Percentiles rank a stretch among this genome's conserved stretches.
phyloP scores from a whole-genome alignment of 2,329 filamentous ascomycete species.

The Pseudopithomyces chartarum region DNA sequence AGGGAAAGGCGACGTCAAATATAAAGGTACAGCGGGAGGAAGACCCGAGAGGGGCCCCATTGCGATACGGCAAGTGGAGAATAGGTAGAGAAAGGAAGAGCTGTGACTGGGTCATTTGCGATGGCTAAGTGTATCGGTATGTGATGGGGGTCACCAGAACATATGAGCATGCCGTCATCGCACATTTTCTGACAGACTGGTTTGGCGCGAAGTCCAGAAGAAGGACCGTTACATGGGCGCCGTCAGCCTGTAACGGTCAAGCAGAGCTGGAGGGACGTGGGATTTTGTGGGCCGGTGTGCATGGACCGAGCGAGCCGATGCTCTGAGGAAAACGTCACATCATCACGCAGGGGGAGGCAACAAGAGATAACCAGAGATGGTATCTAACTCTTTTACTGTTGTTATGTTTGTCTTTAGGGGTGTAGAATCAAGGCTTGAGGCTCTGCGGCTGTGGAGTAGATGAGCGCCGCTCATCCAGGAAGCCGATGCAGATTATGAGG shows the following conservation, averaged over 20 bases:
- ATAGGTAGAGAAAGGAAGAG: not conserved
- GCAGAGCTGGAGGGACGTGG: not conserved
- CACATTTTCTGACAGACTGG: constrained; percentile 8
- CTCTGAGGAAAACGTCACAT: constrained; percentile 1
- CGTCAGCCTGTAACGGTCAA: constrained; percentile 6
- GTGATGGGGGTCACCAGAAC: not conserved
- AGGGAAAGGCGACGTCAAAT: constrained; percentile 3
- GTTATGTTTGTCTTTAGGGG: no score
- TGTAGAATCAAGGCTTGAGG: not conserved
- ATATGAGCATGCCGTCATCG: constrained; percentile 19
- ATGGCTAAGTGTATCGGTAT: not conserved
- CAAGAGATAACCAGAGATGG: not conserved
- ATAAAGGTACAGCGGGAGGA: not conserved
- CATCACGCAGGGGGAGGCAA: constrained; percentile 6
- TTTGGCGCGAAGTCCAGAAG: not conserved
- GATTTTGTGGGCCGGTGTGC: constrained; percentile 16
- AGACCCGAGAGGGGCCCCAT: not conserved
- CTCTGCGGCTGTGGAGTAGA: not conserved
- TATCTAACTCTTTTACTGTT: no score
- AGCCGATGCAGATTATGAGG: not conserved
- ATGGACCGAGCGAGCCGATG: constrained; percentile 7
- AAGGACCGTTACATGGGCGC: not conserved
- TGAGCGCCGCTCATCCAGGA: not conserved
- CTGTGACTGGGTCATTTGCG: not conserved
- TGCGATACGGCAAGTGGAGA: not conserved